Evolutionary conservation across 192 early-diverging fungal species (phyloP), one percentile per base, ranked within the genome.

Genomic region (Hyaloraphidium curvatum): DNA sequence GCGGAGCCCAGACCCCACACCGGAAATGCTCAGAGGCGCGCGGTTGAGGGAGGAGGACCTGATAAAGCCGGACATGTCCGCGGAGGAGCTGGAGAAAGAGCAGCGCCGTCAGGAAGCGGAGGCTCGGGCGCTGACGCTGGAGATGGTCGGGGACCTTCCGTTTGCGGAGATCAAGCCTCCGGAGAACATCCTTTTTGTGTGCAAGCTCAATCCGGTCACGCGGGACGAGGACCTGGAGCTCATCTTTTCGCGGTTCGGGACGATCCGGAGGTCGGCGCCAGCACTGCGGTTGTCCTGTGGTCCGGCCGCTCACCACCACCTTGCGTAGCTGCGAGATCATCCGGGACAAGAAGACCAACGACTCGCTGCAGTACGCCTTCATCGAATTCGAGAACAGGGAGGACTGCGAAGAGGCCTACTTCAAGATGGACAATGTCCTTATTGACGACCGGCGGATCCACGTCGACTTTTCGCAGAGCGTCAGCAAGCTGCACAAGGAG

Each of bases 381-480:
- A 83, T 97, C 48, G 93, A 97, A 61, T 97, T 89, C 73, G 83
- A 81, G 7, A 74, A 83, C 13, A 82, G 85, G 56, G 81, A 82
- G 31, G 75, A 77, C 22, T 87, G 85, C 59, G 90, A 94, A 64
- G 80, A 84, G 30, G 50, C 30, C 22, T 40, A 2, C 7, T 53
- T 53, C 5, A 53, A 53, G 14, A 41, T 53, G 39, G 84, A 97
- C 48, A 89, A 86, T 55, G 91, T 93, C 0, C 57, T 94, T 22
- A 87, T 97, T 54, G 93, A 97, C 59, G 93, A 97, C 62, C 78
- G 90, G 0, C 64, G 93, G 19, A 91, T 97, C 35, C 86, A 92
- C 59, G 91, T 97, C 13, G 93, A 97, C 64, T 97, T 97, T 57
- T 97, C 93, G 25, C 93, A 97, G 68, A 83, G 80, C 39, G 93